Percentiles rank a stretch among this genome's conserved stretches.
These are phyloP conservation scores for Primulina huaijiensis DNA, from an alignment of 257 asterid genomes.

Conservation along the genomic window DNA sequence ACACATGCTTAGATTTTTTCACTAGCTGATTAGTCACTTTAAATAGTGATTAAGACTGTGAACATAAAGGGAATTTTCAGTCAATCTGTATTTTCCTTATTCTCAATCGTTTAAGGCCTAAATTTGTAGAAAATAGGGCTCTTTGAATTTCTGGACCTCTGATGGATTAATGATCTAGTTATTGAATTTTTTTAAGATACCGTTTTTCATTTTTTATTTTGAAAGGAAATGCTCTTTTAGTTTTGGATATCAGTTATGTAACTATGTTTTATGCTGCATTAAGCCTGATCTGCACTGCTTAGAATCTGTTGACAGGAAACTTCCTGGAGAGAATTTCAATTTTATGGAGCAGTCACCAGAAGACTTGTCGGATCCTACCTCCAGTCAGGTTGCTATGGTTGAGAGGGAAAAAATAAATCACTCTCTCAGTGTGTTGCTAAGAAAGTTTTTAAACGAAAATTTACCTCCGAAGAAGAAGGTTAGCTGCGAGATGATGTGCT, in stretches of 20 bases:
- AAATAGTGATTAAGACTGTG: constrained; percentile 14
- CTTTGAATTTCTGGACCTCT: not conserved
- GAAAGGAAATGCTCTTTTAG: not conserved
- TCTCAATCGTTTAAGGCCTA: constrained; percentile 6
- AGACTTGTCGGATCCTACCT: constrained; percentile 24
- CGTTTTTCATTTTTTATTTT: not conserved
- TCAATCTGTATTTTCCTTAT: not conserved
- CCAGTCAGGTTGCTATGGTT: constrained; percentile 26
- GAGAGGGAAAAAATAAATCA: constrained; percentile 29
- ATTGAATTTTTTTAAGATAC: not conserved
- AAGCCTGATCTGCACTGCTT: constrained; percentile 31
- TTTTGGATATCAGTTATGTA: not conserved
- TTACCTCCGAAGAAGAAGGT: constrained; percentile 67
- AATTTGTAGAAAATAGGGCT: not conserved
- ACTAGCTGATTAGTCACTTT: constrained; percentile 13
- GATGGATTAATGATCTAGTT: not conserved
- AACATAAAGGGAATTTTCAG: constrained; percentile 10
- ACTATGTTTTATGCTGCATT: constrained; percentile 22
- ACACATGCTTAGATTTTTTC: not conserved
- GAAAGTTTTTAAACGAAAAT: constrained; percentile 52
- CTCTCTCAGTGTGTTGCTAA: constrained; percentile 33
- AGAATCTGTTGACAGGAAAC: constrained; percentile 52
- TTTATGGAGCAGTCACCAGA: constrained; percentile 29
- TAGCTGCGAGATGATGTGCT: constrained; percentile 18
- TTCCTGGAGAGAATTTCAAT: constrained; percentile 28